A percentile compares a stretch with the other conserved stretches of the same genome.
These are phyloP conservation scores for Emergomyces pasteurianus DNA, from an alignment of 2,329 filamentous ascomycete species.

Conservation along the genomic window DNA sequence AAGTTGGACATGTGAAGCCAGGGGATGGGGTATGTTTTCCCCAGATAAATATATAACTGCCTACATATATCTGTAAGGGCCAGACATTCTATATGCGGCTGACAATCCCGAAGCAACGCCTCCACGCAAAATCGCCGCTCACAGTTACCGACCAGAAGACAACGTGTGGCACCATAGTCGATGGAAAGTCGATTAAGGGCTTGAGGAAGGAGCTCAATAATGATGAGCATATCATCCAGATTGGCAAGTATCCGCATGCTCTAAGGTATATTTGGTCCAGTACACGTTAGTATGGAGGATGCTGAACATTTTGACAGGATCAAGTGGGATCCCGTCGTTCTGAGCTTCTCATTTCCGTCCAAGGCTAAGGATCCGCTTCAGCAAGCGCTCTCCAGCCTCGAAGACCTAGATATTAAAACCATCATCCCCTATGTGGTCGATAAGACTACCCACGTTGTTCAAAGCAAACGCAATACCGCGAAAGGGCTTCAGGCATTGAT, in stretches of 20 bases:
- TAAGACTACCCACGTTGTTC: slow-evolving; percentile 75
- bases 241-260: slow-evolving; percentile 57
- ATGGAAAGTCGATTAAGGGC: slow-evolving; percentile 59
- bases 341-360: slow-evolving; percentile 66
- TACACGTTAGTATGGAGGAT: not conserved
- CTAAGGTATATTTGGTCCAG: slow-evolving; percentile 22
- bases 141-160: slow-evolving; percentile 69
- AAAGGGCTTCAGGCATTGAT: slow-evolving; percentile 79
- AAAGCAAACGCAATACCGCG: slow-evolving; percentile 79
- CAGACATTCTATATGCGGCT: slow-evolving; percentile 8
- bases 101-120: slow-evolving; percentile 40
- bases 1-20: slow-evolving; percentile 52
- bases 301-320: slow-evolving; percentile 40
- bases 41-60: not conserved
- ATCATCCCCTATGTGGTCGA: slow-evolving; percentile 56
- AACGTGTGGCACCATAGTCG: slow-evolving; percentile 69
- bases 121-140: slow-evolving; percentile 55
- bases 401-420: slow-evolving; percentile 82
- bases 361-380: slow-evolving; percentile 52
- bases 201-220: slow-evolving; percentile 26
- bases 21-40: slow-evolving; percentile 50
- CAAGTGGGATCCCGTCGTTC: slow-evolving; percentile 66
- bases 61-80: not conserved
- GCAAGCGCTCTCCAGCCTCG: slow-evolving; percentile 53
- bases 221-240: slow-evolving; percentile 51